Base-by-base conservation (phyloP, 179 eudicot species). In the Spinacia oleracea region DNA sequence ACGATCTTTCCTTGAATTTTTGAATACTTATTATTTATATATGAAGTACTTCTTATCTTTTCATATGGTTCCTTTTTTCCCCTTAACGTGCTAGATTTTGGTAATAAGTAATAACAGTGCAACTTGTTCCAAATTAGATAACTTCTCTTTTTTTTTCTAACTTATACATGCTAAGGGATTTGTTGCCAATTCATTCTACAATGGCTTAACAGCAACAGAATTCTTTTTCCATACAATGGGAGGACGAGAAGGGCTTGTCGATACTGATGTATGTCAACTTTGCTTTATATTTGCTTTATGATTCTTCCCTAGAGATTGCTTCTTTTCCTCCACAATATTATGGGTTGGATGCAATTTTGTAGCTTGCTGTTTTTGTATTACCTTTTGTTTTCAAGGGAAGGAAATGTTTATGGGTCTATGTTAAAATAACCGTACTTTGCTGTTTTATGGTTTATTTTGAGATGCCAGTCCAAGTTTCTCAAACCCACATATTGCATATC, bases 171-270 rank as follows among this genome's bases (percentile, higher is more conserved):
- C 96, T 53, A 94, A 93, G 82, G 98, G 98, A 32, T 95, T 95
- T 82, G 98, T 95, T 72, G 93, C 89, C 15, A 93, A 90, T 76
- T 95, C 98, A 40, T 93, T 93, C 78, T 95, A 88, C 73, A 90
- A 85, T 80, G 98, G 98, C 78, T 85, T 95, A 83, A 86, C 91
- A 32, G 92, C 98, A 34, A 90, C 97, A 9, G 98, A 95, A 75
- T 95, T 95, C 70, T 95, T 95, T 83, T 95, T 93, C 84, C 98
- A 95, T 77, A 93, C 97, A n/a, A 95, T 95, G 98, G 98, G 90
- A 74, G 98, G 98, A 43, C 85, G 98, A 82, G 98, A 95, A 85
- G 98, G 98, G 27, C 98, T 95, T 76, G 97, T 95, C 32, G 98
- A 93, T 81, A 95, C 97, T 43, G 97, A 97, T 83, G 98, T 94